Percentiles rank a stretch among this genome's conserved stretches.
These are phyloP conservation scores for Polytrichum commune DNA, from an alignment of 225 moss, liverwort and hornwort species.

Conservation along the genomic window DNA sequence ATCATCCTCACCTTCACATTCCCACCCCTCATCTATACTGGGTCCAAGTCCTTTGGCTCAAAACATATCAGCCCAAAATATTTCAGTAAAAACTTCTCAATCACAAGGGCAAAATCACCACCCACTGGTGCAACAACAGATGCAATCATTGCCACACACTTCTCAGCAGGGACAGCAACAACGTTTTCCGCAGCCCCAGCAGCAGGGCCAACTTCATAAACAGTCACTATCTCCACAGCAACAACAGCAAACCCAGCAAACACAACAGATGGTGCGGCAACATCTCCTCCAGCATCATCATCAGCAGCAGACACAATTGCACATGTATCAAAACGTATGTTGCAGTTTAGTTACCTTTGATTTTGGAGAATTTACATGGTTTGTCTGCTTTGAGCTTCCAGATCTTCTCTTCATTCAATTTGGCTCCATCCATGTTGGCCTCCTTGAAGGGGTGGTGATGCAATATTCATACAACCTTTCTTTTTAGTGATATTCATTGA, in stretches of 20 bases:
- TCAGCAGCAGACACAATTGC: slow-evolving; percentile 10
- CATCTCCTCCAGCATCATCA: slow-evolving; percentile 19
- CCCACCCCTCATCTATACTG: slow-evolving; percentile 33
- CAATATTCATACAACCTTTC: too few species aligned
- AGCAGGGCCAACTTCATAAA: slow-evolving; percentile 3
- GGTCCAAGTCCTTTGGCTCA: slow-evolving; percentile 38
- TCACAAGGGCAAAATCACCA: slow-evolving; percentile 20
- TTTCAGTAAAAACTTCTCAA: slow-evolving; percentile 14
- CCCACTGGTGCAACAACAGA: slow-evolving; percentile 21
- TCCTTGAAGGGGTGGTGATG: too few species aligned
- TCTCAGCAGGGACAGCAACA: slow-evolving; percentile 24
- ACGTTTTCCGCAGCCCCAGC: slow-evolving; percentile 22
- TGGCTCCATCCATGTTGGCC: too few species aligned
- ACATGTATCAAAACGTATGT: slow-evolving; percentile 12
- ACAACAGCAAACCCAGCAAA: slow-evolving; percentile 13
- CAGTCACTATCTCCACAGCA: slow-evolving; percentile 11
- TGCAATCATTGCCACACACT: slow-evolving; percentile 14
- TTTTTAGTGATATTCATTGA: too few species aligned
- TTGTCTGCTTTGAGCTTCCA: too few species aligned
- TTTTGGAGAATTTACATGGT: too few species aligned
- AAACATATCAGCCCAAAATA: neutral
- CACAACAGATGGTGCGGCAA: slow-evolving; percentile 3
- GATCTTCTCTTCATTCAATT: too few species aligned
- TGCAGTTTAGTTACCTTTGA: too few species aligned
- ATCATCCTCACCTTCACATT: slow-evolving; percentile 11